Base-by-base conservation (phyloP, 164 flowering plant species). In the Brasenia schreberi region DNA sequence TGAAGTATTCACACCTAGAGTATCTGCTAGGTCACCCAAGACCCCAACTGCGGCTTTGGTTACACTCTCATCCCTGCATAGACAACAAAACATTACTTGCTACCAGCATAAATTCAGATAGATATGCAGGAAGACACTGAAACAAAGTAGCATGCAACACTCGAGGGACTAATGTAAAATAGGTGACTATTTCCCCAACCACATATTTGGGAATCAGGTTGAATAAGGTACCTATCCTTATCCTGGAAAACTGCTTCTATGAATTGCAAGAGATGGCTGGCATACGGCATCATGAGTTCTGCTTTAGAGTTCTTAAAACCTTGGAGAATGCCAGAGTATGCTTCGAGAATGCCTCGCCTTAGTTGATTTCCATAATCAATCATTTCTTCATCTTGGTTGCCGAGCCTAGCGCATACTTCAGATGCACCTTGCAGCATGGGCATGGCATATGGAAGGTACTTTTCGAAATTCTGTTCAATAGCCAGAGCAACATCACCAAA, bases 401-500 rank as follows among this genome's bases (percentile, higher is more conserved):
- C 86, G 75, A 85, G 75, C 65, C 73, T 74, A 1, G 89, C 90
- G 83, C 86, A 85, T n/a, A 85, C 17, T 75, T 82, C 84, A 7
- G 90, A 76, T 19, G 97, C 97, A 42, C 82, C 82, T 66, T 87
- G 85, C 85, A 88, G 77, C 85, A 87, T 85, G 16, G 82, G 83
- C 56, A 88, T 67, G 9, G 90, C 87, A 76, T 77, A 77, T 0
- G 75, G 73, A 19, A 85, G 77, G 68, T 88, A 90, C 75, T 87
- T 90, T 74, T 85, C 92, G 73, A 90, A 90, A 43, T 85, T 80
- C 44, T 77, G 84, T 12, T 89, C 85, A 39, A 90, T 88, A 16
- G 97, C 95, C 42, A 90, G 85, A 64, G 87, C 97, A 72, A 90
- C 83, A 71, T 90, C 97, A 23, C 97, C 97, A 80, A 90, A 87